Evolutionary conservation across 2,329 filamentous ascomycete genomes (phyloP), one percentile per base, ranked within the genome.

Genomic region (Trichoderma atroviride): DNA sequence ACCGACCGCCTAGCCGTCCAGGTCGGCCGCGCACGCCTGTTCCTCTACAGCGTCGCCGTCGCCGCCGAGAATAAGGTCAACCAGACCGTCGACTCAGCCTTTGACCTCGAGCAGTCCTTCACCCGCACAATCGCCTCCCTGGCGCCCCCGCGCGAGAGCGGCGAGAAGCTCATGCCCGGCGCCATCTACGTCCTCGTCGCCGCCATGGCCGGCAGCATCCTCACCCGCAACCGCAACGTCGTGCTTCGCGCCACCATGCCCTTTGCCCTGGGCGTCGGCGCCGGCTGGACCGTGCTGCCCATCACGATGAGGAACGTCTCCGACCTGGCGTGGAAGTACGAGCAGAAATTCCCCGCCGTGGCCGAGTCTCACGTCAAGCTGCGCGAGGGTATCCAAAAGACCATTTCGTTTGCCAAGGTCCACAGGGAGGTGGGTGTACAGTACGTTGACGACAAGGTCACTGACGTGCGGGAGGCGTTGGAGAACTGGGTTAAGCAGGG

Each of bases 401-500:
- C 91, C 69, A 88, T 89, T 83, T 84, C 88, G 79, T 92, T 93
- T 71, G 92, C 92, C 66, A 89, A 89, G 80, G 88, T 91, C 68
- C 92, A 96, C 81, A 88, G 88, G 59, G 85, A 90, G 74, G 86
- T 93, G 79, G 89, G 89, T 60, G 86, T 89, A 72, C 85, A 84
- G 73, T 92, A 91, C 83, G 88, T 96, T 71, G 91, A 96, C 78
- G 91, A 93, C 71, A 94, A 92, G 84, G 91, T 97, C 66, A 87
- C 86, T 70, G 87, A 90, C 67, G 91, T 88, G 69, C 87, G 94
- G 75, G 91, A 94, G 81, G 86, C 87, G 61, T 83, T 97, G 70
- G 94, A 97, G 85, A 89, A 89, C 71, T 96, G 94, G 93, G 92
- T 98, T 67, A 93, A 89, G 84, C 94, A 96, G 86, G 94, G 93